Conservation (phyloP, 345 rosid species). For the Pistacia vera region DNA sequence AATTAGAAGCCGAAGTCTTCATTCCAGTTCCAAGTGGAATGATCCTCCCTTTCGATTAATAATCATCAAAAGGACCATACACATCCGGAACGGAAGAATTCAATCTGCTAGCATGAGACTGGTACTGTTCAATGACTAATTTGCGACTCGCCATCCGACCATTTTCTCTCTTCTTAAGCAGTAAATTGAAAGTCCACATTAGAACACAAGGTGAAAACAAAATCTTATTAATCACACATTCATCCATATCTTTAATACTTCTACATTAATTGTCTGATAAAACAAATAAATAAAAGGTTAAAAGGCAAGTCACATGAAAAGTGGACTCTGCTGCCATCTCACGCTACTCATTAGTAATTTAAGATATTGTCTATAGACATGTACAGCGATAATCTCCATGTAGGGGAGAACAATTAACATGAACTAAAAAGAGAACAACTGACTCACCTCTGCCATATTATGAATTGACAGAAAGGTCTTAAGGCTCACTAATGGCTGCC, state of each 20-base stretch:
- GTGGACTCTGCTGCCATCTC: not conserved
- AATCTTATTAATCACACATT: not conserved
- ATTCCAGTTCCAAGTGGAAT: too few species aligned
- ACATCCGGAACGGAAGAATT: not conserved
- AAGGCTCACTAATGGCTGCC: slow-evolving; percentile 28
- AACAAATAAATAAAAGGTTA: not conserved
- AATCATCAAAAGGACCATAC: not conserved
- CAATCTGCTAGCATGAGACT: not conserved
- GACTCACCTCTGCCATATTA: not conserved
- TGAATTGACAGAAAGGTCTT: not conserved
- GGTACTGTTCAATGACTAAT: too few species aligned
- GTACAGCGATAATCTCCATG: not conserved
- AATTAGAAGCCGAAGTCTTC: too few species aligned
- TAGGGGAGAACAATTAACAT: not conserved
- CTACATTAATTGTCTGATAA: not conserved
- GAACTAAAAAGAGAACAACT: not conserved
- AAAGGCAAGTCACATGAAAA: not conserved
- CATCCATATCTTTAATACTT: not conserved
- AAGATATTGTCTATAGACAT: not conserved
- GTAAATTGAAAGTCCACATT: not conserved
- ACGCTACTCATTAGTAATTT: not conserved
- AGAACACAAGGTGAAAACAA: not conserved
- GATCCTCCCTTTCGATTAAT: too few species aligned
- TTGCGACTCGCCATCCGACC: too few species aligned
- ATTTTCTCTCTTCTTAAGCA: not conserved